phyloP scores from a whole-genome alignment of 768 basidiomycete species.

The Scleroderma bovista region DNA sequence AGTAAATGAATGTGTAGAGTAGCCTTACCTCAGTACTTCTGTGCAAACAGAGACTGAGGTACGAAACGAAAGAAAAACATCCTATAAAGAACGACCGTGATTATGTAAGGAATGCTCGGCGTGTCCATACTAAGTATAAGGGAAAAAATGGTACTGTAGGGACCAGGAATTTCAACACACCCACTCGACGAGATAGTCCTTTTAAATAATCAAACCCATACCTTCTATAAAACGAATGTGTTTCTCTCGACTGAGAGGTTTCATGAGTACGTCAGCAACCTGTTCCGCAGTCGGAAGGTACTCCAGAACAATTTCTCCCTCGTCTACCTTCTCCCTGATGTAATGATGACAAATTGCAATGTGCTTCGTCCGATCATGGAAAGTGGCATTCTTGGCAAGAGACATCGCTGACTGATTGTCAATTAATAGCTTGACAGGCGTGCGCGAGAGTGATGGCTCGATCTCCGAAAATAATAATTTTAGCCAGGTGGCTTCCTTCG shows the following conservation, averaged over 20 bases:
- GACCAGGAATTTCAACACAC: not conserved
- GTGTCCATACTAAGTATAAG: too few species aligned
- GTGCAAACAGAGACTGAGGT: too few species aligned
- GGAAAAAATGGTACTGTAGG: too few species aligned
- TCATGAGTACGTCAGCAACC: slow-evolving; percentile 27
- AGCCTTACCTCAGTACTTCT: too few species aligned
- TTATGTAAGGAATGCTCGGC: too few species aligned
- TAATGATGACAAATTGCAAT: slow-evolving; percentile 1
- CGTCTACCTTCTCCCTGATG: too few species aligned
- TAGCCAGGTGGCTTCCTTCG: slow-evolving; percentile 23
- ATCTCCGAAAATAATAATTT: slow-evolving; percentile 16
- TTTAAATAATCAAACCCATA: not conserved
- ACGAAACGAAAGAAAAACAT: too few species aligned
- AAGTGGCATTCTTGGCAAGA: not conserved
- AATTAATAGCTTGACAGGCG: slow-evolving; percentile 9
- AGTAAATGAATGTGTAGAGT: too few species aligned
- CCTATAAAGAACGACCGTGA: too few species aligned
- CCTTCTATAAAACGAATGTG: not conserved
- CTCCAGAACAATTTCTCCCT: too few species aligned
- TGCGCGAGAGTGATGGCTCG: not conserved
- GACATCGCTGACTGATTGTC: slow-evolving; percentile 1
- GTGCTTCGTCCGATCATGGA: not conserved
- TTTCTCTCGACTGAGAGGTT: slow-evolving; percentile 5
- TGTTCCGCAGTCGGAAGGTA: slow-evolving; percentile 13
- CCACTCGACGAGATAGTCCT: not conserved